Conservation (phyloP, 768 basidiomycete genomes). For the Inosperma sp. region DNA sequence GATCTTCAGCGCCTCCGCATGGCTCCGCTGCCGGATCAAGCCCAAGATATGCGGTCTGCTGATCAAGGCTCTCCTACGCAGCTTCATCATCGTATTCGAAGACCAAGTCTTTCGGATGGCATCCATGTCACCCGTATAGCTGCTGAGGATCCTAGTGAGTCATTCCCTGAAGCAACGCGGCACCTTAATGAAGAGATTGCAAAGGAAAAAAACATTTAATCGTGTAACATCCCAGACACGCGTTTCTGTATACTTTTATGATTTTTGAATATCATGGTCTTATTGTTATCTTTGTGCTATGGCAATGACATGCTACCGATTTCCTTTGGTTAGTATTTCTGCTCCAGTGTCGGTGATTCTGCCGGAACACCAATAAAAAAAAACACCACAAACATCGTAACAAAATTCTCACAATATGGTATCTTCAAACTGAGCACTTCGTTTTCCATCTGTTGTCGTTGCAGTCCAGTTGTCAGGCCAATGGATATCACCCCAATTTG, state of each 20-base stretch:
- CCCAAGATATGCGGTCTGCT: slow-evolving; percentile 10
- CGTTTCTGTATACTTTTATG: not conserved
- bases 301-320: not conserved
- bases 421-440: slow-evolving; percentile 96
- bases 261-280: no score
- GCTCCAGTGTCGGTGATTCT: slow-evolving; percentile 91
- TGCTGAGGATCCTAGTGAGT: slow-evolving; percentile 49
- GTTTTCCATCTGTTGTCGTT: slow-evolving; percentile 84
- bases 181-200: slow-evolving; percentile 62
- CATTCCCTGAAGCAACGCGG: slow-evolving; percentile 60
- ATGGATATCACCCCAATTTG: slow-evolving; percentile 69
- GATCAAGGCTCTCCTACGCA: slow-evolving; percentile 30
- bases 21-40: slow-evolving; percentile 22
- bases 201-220: slow-evolving; percentile 24
- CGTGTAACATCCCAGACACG: not conserved
- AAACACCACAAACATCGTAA: not conserved
- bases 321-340: slow-evolving; percentile 74
- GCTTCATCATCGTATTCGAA: slow-evolving; percentile 49
- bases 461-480: slow-evolving; percentile 99
- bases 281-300: no score
- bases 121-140: slow-evolving; percentile 63
- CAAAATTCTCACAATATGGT: slow-evolving; percentile 70
- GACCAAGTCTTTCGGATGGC: slow-evolving; percentile 58
- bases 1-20: slow-evolving; percentile 67
- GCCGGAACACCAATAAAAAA: slow-evolving; percentile 11